Conservation (phyloP, 768 basidiomycete species). For the Aureoboletus auriporus region DNA sequence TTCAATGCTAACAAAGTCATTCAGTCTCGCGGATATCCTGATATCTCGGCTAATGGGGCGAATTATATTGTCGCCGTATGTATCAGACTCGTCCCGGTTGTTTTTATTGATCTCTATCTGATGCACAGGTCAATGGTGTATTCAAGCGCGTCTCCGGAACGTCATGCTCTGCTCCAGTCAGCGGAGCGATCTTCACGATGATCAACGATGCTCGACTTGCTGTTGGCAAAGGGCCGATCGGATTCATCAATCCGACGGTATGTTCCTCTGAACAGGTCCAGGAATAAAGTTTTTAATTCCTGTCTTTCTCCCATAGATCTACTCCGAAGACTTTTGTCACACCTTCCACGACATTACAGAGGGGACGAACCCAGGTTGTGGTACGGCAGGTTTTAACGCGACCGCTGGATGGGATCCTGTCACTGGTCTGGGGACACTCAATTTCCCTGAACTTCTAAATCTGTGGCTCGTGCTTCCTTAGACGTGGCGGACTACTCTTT, state of each 20-base stretch:
- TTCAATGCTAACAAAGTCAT: conserved; percentile 11
- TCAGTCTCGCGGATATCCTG: conserved; percentile 35
- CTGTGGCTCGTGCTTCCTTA: conserved; percentile 30
- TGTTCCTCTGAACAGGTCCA: neutral
- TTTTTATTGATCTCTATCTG: neutral
- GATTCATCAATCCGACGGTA: conserved; percentile 44
- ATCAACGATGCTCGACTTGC: conserved; percentile 37
- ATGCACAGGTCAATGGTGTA: conserved; percentile 20
- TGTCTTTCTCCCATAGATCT: conserved; percentile 31
- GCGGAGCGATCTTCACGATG: conserved; percentile 33
- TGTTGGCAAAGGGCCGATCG: conserved; percentile 28
- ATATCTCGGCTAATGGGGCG: conserved; percentile 36
- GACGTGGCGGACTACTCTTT: neutral
- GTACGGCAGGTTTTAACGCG: conserved; percentile 35
- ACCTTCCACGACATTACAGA: conserved; percentile 47
- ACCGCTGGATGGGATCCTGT: conserved; percentile 41
- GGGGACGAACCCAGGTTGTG: conserved; percentile 44
- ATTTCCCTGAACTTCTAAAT: conserved; percentile 36
- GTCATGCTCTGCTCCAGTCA: conserved; percentile 29
- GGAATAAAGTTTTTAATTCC: neutral
- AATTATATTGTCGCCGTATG: conserved; percentile 23
- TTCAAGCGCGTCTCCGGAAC: conserved; percentile 28
- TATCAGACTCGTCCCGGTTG: neutral
- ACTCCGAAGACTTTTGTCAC: conserved; percentile 37
- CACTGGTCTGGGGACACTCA: conserved; percentile 44